Evolutionary conservation across 179 eudicot species (phyloP).

Genomic region (Nepenthes alata): DNA sequence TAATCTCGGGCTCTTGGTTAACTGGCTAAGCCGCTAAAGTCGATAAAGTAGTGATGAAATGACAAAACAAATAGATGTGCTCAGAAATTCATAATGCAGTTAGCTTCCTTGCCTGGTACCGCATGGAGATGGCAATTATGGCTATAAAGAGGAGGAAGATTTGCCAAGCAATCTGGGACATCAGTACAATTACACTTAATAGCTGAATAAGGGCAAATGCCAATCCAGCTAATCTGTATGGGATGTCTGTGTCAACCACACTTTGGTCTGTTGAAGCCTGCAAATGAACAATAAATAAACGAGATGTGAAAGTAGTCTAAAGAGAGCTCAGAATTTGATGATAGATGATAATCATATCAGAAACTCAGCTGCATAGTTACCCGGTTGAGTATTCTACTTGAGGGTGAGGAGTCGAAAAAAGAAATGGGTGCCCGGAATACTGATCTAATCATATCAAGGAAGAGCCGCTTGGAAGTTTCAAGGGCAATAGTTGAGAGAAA

Average conservation of each 20-base stretch:
- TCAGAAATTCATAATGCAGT: not conserved
- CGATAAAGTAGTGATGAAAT: not conserved
- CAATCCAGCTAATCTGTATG: slow-evolving; percentile 81
- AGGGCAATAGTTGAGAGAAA: slow-evolving; percentile 77
- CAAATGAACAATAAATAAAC: slow-evolving; percentile 6
- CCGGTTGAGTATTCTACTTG: slow-evolving; percentile 76
- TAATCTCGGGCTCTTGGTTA: too few species aligned
- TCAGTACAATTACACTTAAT: slow-evolving; percentile 53
- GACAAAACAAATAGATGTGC: not conserved
- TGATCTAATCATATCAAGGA: slow-evolving; percentile 50
- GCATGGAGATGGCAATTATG: slow-evolving; percentile 48
- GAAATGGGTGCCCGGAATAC: slow-evolving; percentile 73
- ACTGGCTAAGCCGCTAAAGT: too few species aligned
- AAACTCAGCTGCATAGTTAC: slow-evolving; percentile 19
- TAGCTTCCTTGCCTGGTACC: slow-evolving; percentile 61
- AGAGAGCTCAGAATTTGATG: not conserved
- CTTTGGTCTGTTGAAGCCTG: slow-evolving; percentile 94
- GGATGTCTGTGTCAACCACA: slow-evolving; percentile 75
- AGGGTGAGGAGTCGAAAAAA: slow-evolving; percentile 77
- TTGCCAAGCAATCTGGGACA: slow-evolving; percentile 77
- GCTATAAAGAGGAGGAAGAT: slow-evolving; percentile 47
- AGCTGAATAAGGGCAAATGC: slow-evolving; percentile 85
- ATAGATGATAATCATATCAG: not conserved
- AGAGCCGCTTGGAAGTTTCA: slow-evolving; percentile 57
- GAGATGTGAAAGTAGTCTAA: not conserved